phyloP scores from a whole-genome alignment of 2,329 filamentous ascomycete genomes.

The Westerdykella sp. region DNA sequence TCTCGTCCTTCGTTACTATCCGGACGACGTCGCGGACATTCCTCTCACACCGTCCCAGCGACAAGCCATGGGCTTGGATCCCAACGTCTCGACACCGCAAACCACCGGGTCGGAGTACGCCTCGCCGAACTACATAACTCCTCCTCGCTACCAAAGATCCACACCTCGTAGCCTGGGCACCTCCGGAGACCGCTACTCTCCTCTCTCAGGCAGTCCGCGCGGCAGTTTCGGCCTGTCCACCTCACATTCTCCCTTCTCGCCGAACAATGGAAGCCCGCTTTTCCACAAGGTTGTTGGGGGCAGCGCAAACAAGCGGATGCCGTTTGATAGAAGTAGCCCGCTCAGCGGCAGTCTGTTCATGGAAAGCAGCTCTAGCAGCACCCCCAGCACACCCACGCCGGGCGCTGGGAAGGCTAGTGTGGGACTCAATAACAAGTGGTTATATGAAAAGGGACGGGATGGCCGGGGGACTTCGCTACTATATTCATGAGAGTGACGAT shows the following conservation, averaged over 20 bases:
- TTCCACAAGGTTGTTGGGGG: slow-evolving; percentile 61
- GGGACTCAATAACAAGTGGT: slow-evolving; percentile 84
- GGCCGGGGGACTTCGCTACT: slow-evolving; percentile 37
- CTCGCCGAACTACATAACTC: slow-evolving; percentile 64
- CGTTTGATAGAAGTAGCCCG: slow-evolving; percentile 47
- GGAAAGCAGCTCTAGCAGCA: slow-evolving; percentile 36
- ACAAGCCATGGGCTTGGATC: slow-evolving; percentile 71
- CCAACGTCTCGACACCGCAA: slow-evolving; percentile 50
- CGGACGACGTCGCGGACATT: slow-evolving; percentile 79
- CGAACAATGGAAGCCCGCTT: slow-evolving; percentile 48
- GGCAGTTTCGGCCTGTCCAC: slow-evolving; percentile 20
- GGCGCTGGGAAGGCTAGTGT: slow-evolving; percentile 57
- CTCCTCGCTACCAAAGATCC: slow-evolving; percentile 77
- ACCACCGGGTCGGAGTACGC: slow-evolving; percentile 54
- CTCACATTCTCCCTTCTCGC: slow-evolving; percentile 45
- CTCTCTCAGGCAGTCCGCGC: slow-evolving; percentile 52
- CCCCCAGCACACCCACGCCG: slow-evolving; percentile 63
- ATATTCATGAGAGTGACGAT: slow-evolving; percentile 16
- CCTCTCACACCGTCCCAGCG: slow-evolving; percentile 86
- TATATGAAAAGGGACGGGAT: slow-evolving; percentile 73
- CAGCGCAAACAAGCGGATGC: slow-evolving; percentile 51
- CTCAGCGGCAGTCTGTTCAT: slow-evolving; percentile 40
- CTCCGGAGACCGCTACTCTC: slow-evolving; percentile 44
- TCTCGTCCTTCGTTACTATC: slow-evolving; percentile 53
- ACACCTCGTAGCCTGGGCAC: slow-evolving; percentile 55